A percentile compares a stretch with the other conserved stretches of the same genome.
phyloP scores from a whole-genome alignment of 1,139 yeast species.

The Blastobotrys buckinghamii region DNA sequence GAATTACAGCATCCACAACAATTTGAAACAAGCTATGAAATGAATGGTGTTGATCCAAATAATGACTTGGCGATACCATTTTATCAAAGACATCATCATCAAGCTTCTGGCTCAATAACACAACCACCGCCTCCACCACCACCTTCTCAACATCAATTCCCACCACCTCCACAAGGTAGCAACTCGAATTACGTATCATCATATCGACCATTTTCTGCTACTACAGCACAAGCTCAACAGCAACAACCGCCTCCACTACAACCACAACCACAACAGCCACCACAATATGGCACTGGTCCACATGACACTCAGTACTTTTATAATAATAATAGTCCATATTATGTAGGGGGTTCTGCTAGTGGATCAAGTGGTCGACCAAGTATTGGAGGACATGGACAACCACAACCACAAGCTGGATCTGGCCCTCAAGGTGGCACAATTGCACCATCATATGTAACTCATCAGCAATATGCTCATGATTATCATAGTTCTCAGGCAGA shows the following conservation, averaged over 20 bases:
- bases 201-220: background rate
- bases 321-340: no score
- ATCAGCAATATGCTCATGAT: background rate
- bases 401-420: background rate
- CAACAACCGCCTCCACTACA: background rate
- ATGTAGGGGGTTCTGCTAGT: no score
- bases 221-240: background rate
- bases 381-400: background rate
- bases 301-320: no score
- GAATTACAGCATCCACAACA: background rate
- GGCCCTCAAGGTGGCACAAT: background rate
- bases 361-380: no score
- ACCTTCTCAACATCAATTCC: background rate
- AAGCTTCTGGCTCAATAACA: background rate
- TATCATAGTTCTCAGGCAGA: background rate
- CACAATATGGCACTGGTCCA: no score
- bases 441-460: background rate
- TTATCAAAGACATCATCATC: background rate
- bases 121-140: background rate
- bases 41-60: background rate
- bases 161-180: background rate
- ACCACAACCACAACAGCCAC: no score
- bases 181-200: background rate
- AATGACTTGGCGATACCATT: slow-evolving; percentile 1
- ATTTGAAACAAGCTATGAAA: background rate